phyloP scores from a whole-genome alignment of 352 stramenopile species.

The Phytophthora quininea region DNA sequence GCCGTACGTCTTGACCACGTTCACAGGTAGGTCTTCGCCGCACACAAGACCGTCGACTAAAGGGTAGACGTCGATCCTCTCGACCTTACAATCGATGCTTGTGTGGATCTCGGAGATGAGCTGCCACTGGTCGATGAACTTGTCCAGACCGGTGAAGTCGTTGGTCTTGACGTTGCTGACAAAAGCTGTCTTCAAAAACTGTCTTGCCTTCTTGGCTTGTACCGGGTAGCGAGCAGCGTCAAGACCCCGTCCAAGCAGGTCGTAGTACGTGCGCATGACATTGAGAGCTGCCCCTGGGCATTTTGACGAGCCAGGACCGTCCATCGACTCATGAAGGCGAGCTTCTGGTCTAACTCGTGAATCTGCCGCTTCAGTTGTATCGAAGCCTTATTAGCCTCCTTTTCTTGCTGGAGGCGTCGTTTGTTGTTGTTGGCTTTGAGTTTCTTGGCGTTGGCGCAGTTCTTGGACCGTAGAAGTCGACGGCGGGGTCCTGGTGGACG shows the following conservation, averaged over 20 bases:
- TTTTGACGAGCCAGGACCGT: neutral
- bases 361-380: neutral
- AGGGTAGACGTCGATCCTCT: constrained; percentile 14
- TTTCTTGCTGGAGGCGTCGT: neutral
- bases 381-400: neutral
- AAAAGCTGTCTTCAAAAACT: neutral
- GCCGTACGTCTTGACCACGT: constrained; percentile 38
- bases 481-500: no score
- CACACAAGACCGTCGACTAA: no score
- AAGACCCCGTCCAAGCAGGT: neutral
- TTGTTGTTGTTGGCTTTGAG: neutral
- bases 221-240: neutral
- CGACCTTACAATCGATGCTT: constrained; percentile 24
- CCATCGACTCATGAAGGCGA: no score
- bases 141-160: constrained; percentile 39
- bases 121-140: constrained; percentile 49
- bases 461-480: neutral
- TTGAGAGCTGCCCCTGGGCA: neutral
- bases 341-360: neutral
- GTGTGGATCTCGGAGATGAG: constrained; percentile 42
- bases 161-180: constrained; percentile 7
- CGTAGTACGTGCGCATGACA: neutral
- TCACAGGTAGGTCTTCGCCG: neutral
- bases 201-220: neutral
- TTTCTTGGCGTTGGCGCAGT: neutral